Evolutionary conservation across 768 basidiomycete species (phyloP).

Genomic region (Steccherinum ochraceum): DNA sequence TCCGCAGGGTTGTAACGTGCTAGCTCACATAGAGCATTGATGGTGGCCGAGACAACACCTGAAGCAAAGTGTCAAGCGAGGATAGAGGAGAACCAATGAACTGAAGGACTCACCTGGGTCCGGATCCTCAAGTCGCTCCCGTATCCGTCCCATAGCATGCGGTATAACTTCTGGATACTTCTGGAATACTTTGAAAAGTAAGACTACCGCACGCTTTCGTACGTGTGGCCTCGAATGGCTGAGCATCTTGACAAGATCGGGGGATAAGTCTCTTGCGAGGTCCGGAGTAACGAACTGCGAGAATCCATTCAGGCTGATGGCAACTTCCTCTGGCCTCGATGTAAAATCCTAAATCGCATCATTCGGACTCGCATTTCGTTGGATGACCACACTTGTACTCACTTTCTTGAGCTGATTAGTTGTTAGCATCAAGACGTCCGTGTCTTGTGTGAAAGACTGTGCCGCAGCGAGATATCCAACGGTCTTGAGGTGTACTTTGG

Average conservation of each 20-base stretch:
- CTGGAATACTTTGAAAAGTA: conserved; percentile 71
- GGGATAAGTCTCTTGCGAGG: conserved; percentile 84
- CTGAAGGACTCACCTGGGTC: conserved; percentile 49
- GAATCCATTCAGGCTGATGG: conserved; percentile 75
- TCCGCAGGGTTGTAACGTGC: conserved; percentile 73
- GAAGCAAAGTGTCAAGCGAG: not conserved
- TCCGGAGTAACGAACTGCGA: conserved; percentile 81
- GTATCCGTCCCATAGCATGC: conserved; percentile 60
- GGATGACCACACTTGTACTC: conserved; percentile 14
- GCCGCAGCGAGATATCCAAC: conserved; percentile 93
- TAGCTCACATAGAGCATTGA: conserved; percentile 92
- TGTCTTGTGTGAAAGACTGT: conserved; percentile 89
- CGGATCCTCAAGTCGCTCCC: conserved; percentile 75
- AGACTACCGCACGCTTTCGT: conserved; percentile 84
- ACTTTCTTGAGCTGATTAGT: conserved; percentile 96
- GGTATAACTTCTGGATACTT: conserved; percentile 77
- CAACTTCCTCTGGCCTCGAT: conserved; percentile 68
- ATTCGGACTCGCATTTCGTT: conserved; percentile 10
- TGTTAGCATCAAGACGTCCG: conserved; percentile 95
- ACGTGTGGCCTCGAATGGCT: conserved; percentile 86
- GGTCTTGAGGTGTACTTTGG: conserved; percentile 85
- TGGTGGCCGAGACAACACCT: conserved; percentile 92
- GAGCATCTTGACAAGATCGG: conserved; percentile 79
- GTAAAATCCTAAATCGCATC: conserved; percentile 60
- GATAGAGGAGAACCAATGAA: not conserved